Evolutionary conservation across 2,329 filamentous ascomycete species (phyloP), one percentile per base, ranked within the genome.

Genomic region (Phyllachora maydis): DNA sequence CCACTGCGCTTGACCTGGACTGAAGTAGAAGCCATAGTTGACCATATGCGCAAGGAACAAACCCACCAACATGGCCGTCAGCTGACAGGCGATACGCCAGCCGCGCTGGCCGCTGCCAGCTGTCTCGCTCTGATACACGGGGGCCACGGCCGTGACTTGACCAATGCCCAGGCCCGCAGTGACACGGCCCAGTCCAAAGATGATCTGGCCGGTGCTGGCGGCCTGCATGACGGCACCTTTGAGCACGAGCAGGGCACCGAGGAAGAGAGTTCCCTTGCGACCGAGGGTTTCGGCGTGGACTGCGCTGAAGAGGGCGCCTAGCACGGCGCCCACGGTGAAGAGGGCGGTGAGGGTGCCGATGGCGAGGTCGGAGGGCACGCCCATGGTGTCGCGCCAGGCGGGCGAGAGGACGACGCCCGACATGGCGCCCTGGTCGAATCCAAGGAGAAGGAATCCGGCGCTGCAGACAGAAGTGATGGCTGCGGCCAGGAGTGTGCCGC

Each of bases 291-390:
- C 41, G n/a, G 34, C 32, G 3, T 30, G 30, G 14, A 38, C 29
- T 16, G 35, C 35, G 9, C 35, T 32, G n/a, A 32, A 14, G 8
- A 43, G 24, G 11, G 40, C 38, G 4, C 41, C 41, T 11, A 38
- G 23, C 3, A 42, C 28, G 16, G 32, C 39, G 10, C 41, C 41
- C 14, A 43, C 23, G 22, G 37, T 33, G 26, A 41, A 42, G 9
- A 43, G 21, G 17, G 40, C 39, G 2, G 38, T 41, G 22, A 45
- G 38, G 11, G 39, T 42, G n/a, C 39, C 36, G 11, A 37, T 30
- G 16, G 40, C 33, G 1, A 30, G 30, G 26, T 24, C 27, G 4
- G 28, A 35, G 1, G 41, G 37, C 19, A 35, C 28, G 15, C 29
- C 33, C 38, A 43, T 40, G 16, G 30, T 28, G 3, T 26, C 26